Base-by-base conservation (phyloP, 768 basidiomycete genomes). In the Mycena latifolia region DNA sequence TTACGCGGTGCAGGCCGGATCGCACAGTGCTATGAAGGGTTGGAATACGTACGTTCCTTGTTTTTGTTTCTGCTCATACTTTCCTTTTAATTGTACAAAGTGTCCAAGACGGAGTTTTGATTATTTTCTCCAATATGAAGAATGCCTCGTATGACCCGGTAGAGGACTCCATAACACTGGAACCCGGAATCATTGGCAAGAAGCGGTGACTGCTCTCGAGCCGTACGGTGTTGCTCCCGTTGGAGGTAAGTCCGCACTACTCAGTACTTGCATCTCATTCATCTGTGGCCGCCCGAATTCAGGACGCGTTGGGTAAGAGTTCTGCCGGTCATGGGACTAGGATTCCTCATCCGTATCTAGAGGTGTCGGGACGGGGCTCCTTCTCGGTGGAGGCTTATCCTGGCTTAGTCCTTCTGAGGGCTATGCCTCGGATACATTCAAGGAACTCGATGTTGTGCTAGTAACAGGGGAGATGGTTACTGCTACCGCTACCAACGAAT, bases 141-240 rank as follows among this genome's bases (percentile, higher is more conserved):
- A 63, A 63, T 25, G 61, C 60, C 6, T 75, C 78, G 18, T 84
- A 82, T 63, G 71, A 83, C 60, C 58, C 74, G 33, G 63, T 60
- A 3, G 76, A 60, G 24, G 80, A 81, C 55, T 76, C 80, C 8
- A 81, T 83, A 24, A 79, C 76, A 5, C 63, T 84, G 11, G 73
- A 83, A 60, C 83, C 82, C n/a, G 82, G 82, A 20, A 72, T 80
- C 77, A 73, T 56, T 83, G 82, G 82, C 77, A 74, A 24, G 78
- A 84, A 24, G 82, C 79, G 3, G 59, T 80, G 3, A 65, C 67
- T n/a, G 69, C 74, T 14, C 58, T 83, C 1, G 77, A 80, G 50
- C 76, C 78, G 6, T 73, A 74, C 29, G 82, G 82, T 4, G 82
- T 84, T n/a, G 80, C 82, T n/a, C 78, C 80, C 31, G 65, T 78